Conservation (phyloP, 1,139 yeast species). For the Pichia sp. region DNA sequence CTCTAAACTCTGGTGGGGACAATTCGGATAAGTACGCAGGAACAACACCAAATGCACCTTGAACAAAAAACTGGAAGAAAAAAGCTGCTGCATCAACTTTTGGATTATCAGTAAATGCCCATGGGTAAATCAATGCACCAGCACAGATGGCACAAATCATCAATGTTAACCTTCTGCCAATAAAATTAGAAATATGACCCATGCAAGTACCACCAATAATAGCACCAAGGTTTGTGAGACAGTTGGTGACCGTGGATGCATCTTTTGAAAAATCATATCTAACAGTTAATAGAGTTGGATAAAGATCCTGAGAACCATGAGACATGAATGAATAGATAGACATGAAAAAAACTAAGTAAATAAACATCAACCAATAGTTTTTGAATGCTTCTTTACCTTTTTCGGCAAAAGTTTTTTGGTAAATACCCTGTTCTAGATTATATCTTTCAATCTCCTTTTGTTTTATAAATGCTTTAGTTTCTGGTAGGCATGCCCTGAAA, state of each 20-base stretch:
- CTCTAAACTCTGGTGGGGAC: constrained; percentile 68
- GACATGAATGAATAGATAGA: constrained; percentile 62
- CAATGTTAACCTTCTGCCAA: constrained; percentile 54
- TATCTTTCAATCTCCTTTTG: constrained; percentile 26
- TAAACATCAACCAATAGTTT: constrained; percentile 35
- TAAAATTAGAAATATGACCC: constrained; percentile 52
- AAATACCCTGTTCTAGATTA: constrained; percentile 24
- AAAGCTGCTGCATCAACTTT: constrained; percentile 73
- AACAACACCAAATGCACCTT: constrained; percentile 84
- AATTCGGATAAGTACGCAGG: constrained; percentile 74
- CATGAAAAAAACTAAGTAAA: constrained; percentile 49
- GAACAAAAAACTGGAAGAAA: constrained; percentile 73
- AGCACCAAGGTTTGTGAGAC: constrained; percentile 67
- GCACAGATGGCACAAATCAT: constrained; percentile 57
- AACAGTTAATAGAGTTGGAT: constrained; percentile 52
- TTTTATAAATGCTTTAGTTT: constrained; percentile 45
- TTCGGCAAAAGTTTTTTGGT: constrained; percentile 21
- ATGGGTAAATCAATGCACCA: constrained; percentile 53
- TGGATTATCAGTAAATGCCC: constrained; percentile 52
- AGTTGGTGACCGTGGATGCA: constrained; percentile 56
- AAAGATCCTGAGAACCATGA: constrained; percentile 69
- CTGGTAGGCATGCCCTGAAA: constrained; percentile 51
- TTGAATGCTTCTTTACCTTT: constrained; percentile 28
- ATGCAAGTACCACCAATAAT: constrained; percentile 53
- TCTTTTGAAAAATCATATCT: constrained; percentile 44